These are phyloP conservation scores for Pichia sp. DNA, from an alignment of 1,139 yeast species.

Conservation along the genomic window DNA sequence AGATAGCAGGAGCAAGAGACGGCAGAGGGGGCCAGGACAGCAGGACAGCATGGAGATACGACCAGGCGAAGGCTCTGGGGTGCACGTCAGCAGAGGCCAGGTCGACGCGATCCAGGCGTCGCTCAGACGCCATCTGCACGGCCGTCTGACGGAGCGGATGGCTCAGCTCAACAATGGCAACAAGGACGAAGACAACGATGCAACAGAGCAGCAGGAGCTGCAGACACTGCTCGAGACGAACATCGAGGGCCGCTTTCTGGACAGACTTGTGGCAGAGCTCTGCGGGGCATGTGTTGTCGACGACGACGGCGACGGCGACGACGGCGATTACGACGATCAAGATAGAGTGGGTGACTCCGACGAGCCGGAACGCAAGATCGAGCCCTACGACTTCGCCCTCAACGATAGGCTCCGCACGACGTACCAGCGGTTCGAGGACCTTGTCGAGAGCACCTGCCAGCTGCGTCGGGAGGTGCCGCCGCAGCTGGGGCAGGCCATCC, in stretches of 20 bases:
- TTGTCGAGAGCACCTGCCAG: background rate
- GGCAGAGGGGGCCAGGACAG: background rate
- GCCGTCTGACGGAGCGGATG: background rate
- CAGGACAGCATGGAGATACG: slow-evolving; percentile 3
- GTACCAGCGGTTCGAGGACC: slow-evolving; percentile 36
- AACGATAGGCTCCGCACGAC: slow-evolving; percentile 51
- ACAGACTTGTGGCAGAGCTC: background rate
- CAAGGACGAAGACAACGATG: background rate
- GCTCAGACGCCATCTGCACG: slow-evolving; percentile 1
- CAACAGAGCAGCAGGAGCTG: background rate
- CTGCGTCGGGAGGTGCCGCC: slow-evolving; percentile 2
- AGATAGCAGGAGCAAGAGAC: background rate
- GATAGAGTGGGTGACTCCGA: slow-evolving; percentile 19
- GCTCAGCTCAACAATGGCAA: background rate
- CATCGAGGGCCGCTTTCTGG: slow-evolving; percentile 5
- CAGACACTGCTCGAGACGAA: background rate
- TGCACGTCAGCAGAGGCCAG: slow-evolving; percentile 3
- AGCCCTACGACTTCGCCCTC: slow-evolving; percentile 59
- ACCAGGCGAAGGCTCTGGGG: slow-evolving; percentile 7
- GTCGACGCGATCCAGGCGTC: background rate
- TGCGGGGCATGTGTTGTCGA: background rate
- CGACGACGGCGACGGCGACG: slow-evolving; percentile 19
- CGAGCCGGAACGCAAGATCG: slow-evolving; percentile 37
- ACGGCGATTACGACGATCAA: too few species aligned
- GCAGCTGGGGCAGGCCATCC: background rate